Conservation (phyloP, 164 flowering plant genomes). For the Euptelea pleiosperma region DNA sequence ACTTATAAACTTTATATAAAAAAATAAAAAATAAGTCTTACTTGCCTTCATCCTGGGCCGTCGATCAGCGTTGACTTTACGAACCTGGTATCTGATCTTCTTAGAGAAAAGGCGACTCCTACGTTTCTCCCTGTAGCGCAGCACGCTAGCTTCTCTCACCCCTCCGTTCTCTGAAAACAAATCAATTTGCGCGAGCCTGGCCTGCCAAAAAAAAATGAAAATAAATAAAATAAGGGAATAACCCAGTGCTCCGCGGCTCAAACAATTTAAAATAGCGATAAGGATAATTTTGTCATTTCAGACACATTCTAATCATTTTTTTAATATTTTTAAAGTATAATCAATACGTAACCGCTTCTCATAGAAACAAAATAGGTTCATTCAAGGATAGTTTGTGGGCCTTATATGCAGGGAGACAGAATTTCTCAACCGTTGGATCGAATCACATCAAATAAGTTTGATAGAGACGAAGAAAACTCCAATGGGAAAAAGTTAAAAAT, state of each 20-base stretch:
- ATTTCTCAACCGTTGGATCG: not conserved
- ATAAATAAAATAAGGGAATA: not conserved
- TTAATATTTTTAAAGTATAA: no score
- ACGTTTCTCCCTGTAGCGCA: constrained; percentile 83
- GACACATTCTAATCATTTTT: no score
- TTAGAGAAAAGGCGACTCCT: constrained; percentile 81
- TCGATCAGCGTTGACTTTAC: constrained; percentile 91
- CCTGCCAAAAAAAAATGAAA: constrained; percentile 37
- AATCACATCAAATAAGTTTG: no score
- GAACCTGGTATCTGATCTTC: constrained; percentile 85
- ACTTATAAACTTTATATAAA: not conserved
- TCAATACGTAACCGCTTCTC: no score
- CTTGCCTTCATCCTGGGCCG: constrained; percentile 93
- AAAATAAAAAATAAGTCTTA: not conserved
- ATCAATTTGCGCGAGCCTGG: constrained; percentile 70
- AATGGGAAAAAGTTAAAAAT: not conserved
- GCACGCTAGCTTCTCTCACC: constrained; percentile 85
- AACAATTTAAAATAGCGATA: not conserved
- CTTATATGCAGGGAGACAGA: no score
- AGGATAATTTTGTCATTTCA: not conserved
- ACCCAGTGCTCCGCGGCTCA: constrained; percentile 15
- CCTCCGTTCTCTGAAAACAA: constrained; percentile 66
- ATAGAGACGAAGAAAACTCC: no score
- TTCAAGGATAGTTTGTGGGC: no score
- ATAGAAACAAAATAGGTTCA: no score